These are phyloP conservation scores for Skeletonema costatum DNA, from an alignment of 108 stramenopile genomes.

Conservation along the genomic window DNA sequence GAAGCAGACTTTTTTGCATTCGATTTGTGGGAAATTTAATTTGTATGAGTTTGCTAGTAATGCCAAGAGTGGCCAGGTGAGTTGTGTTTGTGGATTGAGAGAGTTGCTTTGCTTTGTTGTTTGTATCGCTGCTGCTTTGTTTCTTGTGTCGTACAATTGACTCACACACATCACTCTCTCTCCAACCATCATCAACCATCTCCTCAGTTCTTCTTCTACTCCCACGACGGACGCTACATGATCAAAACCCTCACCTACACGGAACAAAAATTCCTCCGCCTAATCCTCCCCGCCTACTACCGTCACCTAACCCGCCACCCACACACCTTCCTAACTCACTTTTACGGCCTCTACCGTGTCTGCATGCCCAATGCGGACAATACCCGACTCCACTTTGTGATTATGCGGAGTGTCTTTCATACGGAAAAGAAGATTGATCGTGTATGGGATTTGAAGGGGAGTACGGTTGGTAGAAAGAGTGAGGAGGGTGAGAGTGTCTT, in stretches of 20 bases:
- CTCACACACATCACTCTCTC: not conserved
- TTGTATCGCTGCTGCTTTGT: no score
- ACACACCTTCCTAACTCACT: slow-evolving; percentile 77
- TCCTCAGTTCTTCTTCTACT: slow-evolving; percentile 88
- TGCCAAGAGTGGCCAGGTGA: slow-evolving; percentile 78
- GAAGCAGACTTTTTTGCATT: slow-evolving; percentile 76
- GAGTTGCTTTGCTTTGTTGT: not conserved
- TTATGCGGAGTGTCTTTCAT: slow-evolving; percentile 71
- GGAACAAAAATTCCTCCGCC: slow-evolving; percentile 86
- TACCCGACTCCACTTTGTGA: slow-evolving; percentile 63
- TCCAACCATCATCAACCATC: not conserved
- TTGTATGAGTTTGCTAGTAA: slow-evolving; percentile 92
- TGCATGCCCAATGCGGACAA: slow-evolving; percentile 66
- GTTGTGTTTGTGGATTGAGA: not conserved
- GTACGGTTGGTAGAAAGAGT: slow-evolving; percentile 43
- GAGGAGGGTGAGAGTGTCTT: slow-evolving; percentile 48
- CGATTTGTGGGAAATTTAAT: slow-evolving; percentile 84
- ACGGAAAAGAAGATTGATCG: slow-evolving; percentile 59
- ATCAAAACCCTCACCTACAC: slow-evolving; percentile 84
- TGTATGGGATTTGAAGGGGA: slow-evolving; percentile 85
- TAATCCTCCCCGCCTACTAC: slow-evolving; percentile 88
- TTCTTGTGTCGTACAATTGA: not conserved
- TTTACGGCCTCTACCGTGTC: slow-evolving; percentile 89
- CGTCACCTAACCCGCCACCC: slow-evolving; percentile 70
- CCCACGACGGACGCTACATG: slow-evolving; percentile 89